phyloP scores from a whole-genome alignment of 140 eudicot genomes.

The Erigeron philadelphicus region DNA sequence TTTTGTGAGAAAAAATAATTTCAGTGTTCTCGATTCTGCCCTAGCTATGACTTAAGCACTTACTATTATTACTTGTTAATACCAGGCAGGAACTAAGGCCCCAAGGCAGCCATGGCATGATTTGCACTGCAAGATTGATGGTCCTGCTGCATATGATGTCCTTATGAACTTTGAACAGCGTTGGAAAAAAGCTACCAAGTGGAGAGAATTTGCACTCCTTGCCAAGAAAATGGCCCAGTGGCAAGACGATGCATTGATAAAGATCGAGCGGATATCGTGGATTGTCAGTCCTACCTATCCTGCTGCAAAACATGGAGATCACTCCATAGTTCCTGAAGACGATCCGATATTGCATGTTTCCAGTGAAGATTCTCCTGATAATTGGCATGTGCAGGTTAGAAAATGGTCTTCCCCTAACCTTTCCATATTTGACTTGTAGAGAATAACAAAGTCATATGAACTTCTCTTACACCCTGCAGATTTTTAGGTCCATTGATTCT shows the following conservation, averaged over 20 bases:
- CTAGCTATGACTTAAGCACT: neutral
- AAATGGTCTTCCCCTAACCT: neutral
- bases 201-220: constrained; percentile 65
- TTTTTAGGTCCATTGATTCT: constrained; percentile 94
- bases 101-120: constrained; percentile 99
- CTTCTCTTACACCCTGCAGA: constrained; percentile 37
- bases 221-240: constrained; percentile 66
- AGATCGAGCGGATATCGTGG: constrained; percentile 92
- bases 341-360: constrained; percentile 64
- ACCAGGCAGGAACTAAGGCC: constrained; percentile 79
- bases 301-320: constrained; percentile 37
- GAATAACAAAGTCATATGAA: constrained; percentile 16
- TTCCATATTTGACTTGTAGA: neutral
- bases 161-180: constrained; percentile 92
- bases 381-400: constrained; percentile 94
- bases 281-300: constrained; percentile 62
- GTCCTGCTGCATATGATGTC: constrained; percentile 98
- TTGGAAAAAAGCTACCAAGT: constrained; percentile 81
- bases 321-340: constrained; percentile 49
- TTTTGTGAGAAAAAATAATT: no score
- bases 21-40: neutral
- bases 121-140: constrained; percentile 81
- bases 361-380: constrained; percentile 62
- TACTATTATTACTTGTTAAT: constrained; percentile 13
- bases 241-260: constrained; percentile 90